Conservation (phyloP, 2,329 filamentous ascomycete species). For the Raffaelea deltoideospora region DNA sequence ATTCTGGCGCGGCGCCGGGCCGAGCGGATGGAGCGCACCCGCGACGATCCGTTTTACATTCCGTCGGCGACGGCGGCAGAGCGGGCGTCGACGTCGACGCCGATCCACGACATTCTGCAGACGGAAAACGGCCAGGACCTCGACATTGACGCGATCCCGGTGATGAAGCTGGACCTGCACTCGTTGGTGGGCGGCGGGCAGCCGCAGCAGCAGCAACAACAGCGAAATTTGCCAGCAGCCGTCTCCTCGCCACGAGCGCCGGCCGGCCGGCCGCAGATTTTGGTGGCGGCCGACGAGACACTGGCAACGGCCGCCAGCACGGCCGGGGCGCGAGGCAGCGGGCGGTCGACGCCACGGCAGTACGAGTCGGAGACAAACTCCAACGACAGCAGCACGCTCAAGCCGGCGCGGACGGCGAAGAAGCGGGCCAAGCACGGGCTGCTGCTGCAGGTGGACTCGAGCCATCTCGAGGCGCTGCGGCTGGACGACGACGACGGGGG, state of each 20-base stretch:
- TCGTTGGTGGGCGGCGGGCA: conserved; percentile 22
- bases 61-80: conserved; percentile 24
- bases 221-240: too few relatives aligned
- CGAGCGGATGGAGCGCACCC: conserved; percentile 68
- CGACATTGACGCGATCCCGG: conserved; percentile 88
- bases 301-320: conserved; percentile 27
- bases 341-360: conserved; percentile 33
- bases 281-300: conserved; percentile 61
- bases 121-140: conserved; percentile 62
- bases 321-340: conserved; percentile 22
- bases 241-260: conserved; percentile 18
- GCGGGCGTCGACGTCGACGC: conserved; percentile 52
- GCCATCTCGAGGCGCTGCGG: conserved; percentile 57
- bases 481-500: conserved; percentile 38
- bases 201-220: conserved; percentile 3
- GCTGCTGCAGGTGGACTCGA: conserved; percentile 76
- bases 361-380: conserved; percentile 35
- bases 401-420: conserved; percentile 32
- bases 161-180: conserved; percentile 78
- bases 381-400: conserved; percentile 16
- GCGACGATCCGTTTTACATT: conserved; percentile 95
- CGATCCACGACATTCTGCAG: conserved; percentile 61
- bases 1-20: conserved; percentile 59
- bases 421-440: conserved; percentile 43
- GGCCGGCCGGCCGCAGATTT: conserved; percentile 38